Base-by-base conservation (phyloP, 805 yeast species). In the Yarrowia sp. region DNA sequence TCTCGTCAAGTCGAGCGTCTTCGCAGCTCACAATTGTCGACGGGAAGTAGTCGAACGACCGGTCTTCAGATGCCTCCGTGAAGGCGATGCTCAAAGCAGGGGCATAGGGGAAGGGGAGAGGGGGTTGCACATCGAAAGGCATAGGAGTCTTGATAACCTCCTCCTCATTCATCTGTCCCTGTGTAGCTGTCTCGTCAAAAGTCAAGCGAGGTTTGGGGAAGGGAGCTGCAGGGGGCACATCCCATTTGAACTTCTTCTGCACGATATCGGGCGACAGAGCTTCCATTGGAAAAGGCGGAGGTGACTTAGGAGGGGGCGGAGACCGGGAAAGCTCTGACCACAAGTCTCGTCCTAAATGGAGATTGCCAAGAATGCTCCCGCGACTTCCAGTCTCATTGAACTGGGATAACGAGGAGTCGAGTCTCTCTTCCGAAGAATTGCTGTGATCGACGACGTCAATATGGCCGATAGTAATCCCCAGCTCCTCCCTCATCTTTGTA, bases 351-450 rank as follows among this genome's bases (percentile, higher is more conserved):
- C 61, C 61, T 19, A 52, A 24, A 19, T 52, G 61, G 14, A 52
- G 61, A 16, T 35, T 52, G 1, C 61, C 61, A 2, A 52, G 35
- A 17, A 36, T 9, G 26, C 61, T 52, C 9, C 61, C 61, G 2
- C 61, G 43, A 17, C 61, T 52, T 36, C 61, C 61, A 11, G 46
- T 52, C 46, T 52, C 61, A 26, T 52, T 52, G 35, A 52, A 52
- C 33, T 52, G 61, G 7, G 61, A 52, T 46, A 52, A 11, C 4
- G 61, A 52, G 5, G 61, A 52, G 40, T 26, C 44, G 3, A 52
- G 24, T 24, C 61, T 21, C 35, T 52, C 61, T 8, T 52, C 61
- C 5, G 61, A 52, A 12, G 61, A 52, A 16, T 52, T 52, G 40
- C 26, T 52, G 43, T 36, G 33, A 26, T 36, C 61, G 10, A 36